Conservation (phyloP, 2,329 filamentous ascomycete genomes). For the Fusarium floridanum region DNA sequence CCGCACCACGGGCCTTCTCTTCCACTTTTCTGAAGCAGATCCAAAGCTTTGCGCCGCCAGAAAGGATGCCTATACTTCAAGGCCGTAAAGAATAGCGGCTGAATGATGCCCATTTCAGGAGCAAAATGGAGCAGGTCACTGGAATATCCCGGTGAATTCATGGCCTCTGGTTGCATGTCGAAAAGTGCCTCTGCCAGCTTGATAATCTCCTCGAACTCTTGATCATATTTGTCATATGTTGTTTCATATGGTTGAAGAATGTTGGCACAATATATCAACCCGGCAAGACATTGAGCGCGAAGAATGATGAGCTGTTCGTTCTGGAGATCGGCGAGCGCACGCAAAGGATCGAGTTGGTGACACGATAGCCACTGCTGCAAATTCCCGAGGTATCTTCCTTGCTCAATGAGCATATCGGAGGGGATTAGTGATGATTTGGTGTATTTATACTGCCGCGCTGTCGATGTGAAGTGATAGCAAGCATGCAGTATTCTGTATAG, state of each 20-base stretch:
- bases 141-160: neutral
- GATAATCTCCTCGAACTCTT: neutral
- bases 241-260: neutral
- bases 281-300: neutral
- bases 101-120: conserved; percentile 28
- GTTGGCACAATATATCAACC: neutral
- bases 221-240: neutral
- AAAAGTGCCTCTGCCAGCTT: neutral
- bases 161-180: neutral
- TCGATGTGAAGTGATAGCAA: neutral
- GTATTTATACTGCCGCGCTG: neutral
- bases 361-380: neutral
- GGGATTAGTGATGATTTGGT: neutral
- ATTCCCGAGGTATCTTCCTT: neutral
- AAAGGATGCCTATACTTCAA: conserved; percentile 8
- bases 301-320: neutral
- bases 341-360: neutral
- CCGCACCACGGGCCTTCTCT: conserved; percentile 1
- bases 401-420: neutral
- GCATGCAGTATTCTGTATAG: neutral
- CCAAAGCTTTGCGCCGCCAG: neutral
- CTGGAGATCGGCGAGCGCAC: neutral
- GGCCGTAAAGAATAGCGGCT: conserved; percentile 27
- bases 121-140: neutral
- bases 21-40: neutral